phyloP scores from a whole-genome alignment of 1,284 basidiomycete species.

The Cystobasidium pallidum region DNA sequence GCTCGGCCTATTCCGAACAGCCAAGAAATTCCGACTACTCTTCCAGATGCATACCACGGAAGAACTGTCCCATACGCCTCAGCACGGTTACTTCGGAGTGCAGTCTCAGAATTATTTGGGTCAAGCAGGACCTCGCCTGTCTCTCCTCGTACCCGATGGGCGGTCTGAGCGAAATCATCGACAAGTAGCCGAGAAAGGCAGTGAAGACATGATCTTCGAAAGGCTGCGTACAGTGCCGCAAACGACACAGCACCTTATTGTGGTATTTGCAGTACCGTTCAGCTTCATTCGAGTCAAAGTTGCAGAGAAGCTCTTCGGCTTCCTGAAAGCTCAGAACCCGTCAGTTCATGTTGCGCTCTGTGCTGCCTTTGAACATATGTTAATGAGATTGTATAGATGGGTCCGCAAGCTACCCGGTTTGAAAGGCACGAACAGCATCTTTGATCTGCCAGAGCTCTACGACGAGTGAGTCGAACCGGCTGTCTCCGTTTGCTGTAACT shows the following conservation, averaged over 20 bases:
- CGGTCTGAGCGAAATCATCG: conserved; percentile 38
- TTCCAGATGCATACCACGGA: conserved; percentile 46
- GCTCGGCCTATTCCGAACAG: conserved; percentile 42
- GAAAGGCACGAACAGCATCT: conserved; percentile 39
- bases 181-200: conserved; percentile 29
- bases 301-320: conserved; percentile 42
- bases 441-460: conserved; percentile 44
- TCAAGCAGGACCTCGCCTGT: conserved; percentile 41
- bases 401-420: conserved; percentile 44
- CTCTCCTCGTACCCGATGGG: conserved; percentile 35
- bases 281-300: conserved; percentile 44
- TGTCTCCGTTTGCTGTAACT: background rate
- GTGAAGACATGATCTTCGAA: conserved; percentile 38
- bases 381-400: conserved; percentile 10
- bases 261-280: conserved; percentile 45
- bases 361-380: background rate
- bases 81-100: conserved; percentile 43
- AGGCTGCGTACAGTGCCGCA: conserved; percentile 20
- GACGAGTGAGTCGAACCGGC: conserved; percentile 36
- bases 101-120: conserved; percentile 38
- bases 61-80: conserved; percentile 6
- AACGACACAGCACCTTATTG: conserved; percentile 45
- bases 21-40: conserved; percentile 43
- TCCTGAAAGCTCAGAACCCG: conserved; percentile 37
- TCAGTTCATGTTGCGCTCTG: background rate